Evolutionary conservation across 2,329 filamentous ascomycete species (phyloP).

Genomic region (Fusarium albidum): DNA sequence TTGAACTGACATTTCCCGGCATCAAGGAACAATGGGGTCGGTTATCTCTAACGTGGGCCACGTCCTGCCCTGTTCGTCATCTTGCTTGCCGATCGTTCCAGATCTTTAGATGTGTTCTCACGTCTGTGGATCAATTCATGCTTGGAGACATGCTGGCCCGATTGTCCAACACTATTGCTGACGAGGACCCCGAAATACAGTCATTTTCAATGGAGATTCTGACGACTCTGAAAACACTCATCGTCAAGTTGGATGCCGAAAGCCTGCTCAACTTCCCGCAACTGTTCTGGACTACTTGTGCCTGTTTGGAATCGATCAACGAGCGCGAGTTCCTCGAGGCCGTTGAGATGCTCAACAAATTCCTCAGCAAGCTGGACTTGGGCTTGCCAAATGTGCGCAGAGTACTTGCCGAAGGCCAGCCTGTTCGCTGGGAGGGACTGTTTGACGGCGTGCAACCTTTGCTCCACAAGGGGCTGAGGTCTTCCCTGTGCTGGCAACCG

Average conservation of each 20-base stretch:
- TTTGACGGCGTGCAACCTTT: slow-evolving; percentile 89
- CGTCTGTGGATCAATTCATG: slow-evolving; percentile 90
- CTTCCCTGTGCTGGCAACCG: slow-evolving; percentile 80
- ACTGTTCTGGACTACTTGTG: slow-evolving; percentile 97
- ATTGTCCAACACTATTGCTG: slow-evolving; percentile 95
- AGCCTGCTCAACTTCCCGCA: slow-evolving; percentile 91
- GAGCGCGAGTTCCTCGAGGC: slow-evolving; percentile 94
- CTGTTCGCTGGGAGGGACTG: slow-evolving; percentile 84
- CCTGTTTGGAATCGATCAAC: slow-evolving; percentile 95
- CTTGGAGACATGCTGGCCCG: slow-evolving; percentile 95
- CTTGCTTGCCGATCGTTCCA: slow-evolving; percentile 97
- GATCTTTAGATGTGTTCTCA: slow-evolving; percentile 93
- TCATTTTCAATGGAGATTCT: slow-evolving; percentile 98
- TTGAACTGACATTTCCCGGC: slow-evolving; percentile 82
- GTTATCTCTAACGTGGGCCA: slow-evolving; percentile 92
- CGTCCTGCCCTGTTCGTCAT: slow-evolving; percentile 93
- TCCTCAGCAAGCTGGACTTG: slow-evolving; percentile 85
- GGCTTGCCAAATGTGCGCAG: slow-evolving; percentile 72
- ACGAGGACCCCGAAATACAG: slow-evolving; percentile 92
- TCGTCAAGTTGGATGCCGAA: slow-evolving; percentile 80
- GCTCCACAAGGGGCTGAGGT: slow-evolving; percentile 91
- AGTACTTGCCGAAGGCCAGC: slow-evolving; percentile 79
- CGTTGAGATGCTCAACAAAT: slow-evolving; percentile 87
- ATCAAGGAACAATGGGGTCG: slow-evolving; percentile 93
- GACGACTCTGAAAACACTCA: slow-evolving; percentile 91